Evolutionary conservation across 495 filamentous ascomycete genomes (phyloP), one percentile per base, ranked within the genome.

Genomic region (Xanthoparmelia taractica): DNA sequence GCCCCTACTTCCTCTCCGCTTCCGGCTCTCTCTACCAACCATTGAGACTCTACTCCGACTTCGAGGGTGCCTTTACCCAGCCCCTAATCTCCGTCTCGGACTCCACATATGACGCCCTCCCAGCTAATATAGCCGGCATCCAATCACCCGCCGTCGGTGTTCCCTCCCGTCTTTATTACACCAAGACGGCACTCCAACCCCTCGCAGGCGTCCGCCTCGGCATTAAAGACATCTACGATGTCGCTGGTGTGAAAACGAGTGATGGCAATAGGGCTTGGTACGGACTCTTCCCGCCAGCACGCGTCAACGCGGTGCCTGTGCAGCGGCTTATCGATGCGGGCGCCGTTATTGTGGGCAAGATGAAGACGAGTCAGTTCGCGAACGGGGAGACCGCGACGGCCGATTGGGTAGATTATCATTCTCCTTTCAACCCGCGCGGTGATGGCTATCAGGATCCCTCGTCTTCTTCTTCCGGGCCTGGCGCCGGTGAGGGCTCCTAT

Each of bases 171-270:
- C 73, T 86, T 0, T 85, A 85, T 67, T 76, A 70, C 65, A 75
- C 75, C 48, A 75, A 72, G 56, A 78, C 75, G 0, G 64, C 68
- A 4, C 62, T 63, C 4, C 72, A 75, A 65, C 80, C 80, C 0
- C 71, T 84, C 7, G 75, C 76, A 8, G 81, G 82, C 10, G 68
- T 78, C n/a, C 75, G 85, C 15, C 63, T 86, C 4, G 83, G 78
- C 2, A 73, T 87, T 65, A 89, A 89, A 70, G 85, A 87, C 64
- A 81, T 85, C 57, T 84, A 79, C 69, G 75, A 83, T 36, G 69
- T 87, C 13, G 75, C 75, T 0, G 84, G 85, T 4, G 67, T 84
- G 2, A 79, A 78, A 61, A 81, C 78, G 0, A 77, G 78, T 37
- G 75, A 79, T 63, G 80, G 61, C n/a, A 85, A 83, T 67, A 71